Conservation (phyloP, 441 rosid genomes). For the Adansonia rubrostipa region DNA sequence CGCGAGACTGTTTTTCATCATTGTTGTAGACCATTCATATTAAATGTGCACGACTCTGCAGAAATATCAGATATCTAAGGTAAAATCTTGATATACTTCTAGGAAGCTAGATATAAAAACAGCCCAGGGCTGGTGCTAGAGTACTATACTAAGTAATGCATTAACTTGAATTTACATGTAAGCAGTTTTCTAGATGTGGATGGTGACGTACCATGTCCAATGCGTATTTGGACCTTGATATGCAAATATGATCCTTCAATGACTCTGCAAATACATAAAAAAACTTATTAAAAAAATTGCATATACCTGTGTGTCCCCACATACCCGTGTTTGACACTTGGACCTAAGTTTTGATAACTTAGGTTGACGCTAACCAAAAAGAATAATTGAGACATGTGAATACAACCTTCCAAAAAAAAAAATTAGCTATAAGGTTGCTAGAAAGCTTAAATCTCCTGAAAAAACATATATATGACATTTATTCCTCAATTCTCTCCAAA, state of each 20-base stretch:
- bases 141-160: not conserved
- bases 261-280: too few relatives aligned
- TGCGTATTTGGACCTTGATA: too few relatives aligned
- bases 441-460: not conserved
- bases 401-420: not conserved
- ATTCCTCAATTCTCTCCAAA: not conserved
- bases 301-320: too few relatives aligned
- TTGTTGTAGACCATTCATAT: not conserved
- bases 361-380: not conserved
- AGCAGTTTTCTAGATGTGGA: not conserved
- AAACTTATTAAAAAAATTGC: too few relatives aligned
- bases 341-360: too few relatives aligned
- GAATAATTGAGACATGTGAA: not conserved
- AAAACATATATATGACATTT: not conserved
- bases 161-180: not conserved
- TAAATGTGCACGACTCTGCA: not conserved
- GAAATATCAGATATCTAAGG: not conserved
- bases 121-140: not conserved
- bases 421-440: not conserved
- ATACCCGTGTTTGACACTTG: too few relatives aligned
- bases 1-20: not conserved
- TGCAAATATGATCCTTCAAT: too few relatives aligned
- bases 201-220: too few relatives aligned
- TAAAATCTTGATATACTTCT: not conserved
- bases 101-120: not conserved